Evolutionary conservation across 2,329 filamentous ascomycete species (phyloP).

Genomic region (Diaporthe helianthi): DNA sequence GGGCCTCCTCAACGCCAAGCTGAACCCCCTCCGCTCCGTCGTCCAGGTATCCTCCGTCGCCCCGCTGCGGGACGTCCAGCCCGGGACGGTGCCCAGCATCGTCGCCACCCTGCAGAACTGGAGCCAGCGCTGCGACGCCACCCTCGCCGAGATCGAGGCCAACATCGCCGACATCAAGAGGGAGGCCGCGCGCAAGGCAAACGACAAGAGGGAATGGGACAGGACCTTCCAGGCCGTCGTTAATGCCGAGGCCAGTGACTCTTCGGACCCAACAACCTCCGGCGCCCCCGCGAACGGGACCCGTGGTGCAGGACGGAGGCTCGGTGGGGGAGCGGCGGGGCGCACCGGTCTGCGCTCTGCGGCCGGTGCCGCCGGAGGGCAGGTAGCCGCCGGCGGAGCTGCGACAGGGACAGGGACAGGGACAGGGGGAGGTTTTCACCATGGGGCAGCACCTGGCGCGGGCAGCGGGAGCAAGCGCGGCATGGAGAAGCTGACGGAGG

Average conservation of each 20-base stretch:
- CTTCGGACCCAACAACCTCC: constrained; percentile 29
- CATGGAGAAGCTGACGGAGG: constrained; percentile 48
- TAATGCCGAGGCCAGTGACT: constrained; percentile 48
- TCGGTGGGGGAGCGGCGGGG: constrained; percentile 33
- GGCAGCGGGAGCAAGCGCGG: constrained; percentile 32
- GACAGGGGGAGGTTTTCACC: not conserved
- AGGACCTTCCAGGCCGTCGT: constrained; percentile 57
- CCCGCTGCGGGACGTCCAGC: constrained; percentile 84
- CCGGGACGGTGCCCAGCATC: constrained; percentile 73
- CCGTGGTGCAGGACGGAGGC: constrained; percentile 11
- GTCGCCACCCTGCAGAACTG: constrained; percentile 74
- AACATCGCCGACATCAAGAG: constrained; percentile 74
- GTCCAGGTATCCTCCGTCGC: constrained; percentile 83
- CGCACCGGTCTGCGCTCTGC: constrained; percentile 3
- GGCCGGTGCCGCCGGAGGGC: not conserved
- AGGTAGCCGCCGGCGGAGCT: not conserved
- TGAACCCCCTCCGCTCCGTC: constrained; percentile 77
- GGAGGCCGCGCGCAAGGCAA: constrained; percentile 61
- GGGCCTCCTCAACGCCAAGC: constrained; percentile 79
- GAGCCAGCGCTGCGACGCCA: constrained; percentile 78
- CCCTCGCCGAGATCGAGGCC: constrained; percentile 76
- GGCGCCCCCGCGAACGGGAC: constrained; percentile 37
- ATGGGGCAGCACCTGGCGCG: not conserved
- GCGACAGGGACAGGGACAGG: not conserved
- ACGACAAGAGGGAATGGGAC: constrained; percentile 56